These are phyloP conservation scores for Thelephora terrestris DNA, from an alignment of 1,284 basidiomycete genomes.

Conservation along the genomic window DNA sequence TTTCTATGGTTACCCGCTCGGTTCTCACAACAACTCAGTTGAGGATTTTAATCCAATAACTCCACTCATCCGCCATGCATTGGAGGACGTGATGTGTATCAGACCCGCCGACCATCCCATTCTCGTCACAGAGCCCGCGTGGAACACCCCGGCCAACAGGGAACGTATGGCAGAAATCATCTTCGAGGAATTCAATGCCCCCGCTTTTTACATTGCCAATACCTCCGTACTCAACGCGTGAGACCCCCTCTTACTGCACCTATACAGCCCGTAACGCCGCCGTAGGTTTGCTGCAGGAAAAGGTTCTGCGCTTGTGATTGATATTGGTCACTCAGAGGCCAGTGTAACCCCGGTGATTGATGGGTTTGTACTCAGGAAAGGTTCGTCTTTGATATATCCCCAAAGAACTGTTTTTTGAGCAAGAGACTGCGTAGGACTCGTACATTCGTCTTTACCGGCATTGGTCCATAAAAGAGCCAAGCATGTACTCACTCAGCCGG, in stretches of 20 bases:
- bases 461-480: constrained; percentile 68
- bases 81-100: constrained; percentile 67
- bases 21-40: constrained; percentile 36
- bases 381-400: constrained; percentile 28
- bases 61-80: constrained; percentile 65
- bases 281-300: constrained; percentile 90
- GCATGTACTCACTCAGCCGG: constrained; percentile 45
- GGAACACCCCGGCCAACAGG: constrained; percentile 86
- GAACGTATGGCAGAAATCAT: constrained; percentile 94
- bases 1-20: constrained; percentile 6
- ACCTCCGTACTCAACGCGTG: constrained; percentile 92
- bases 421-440: constrained; percentile 39
- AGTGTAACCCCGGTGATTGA: constrained; percentile 95
- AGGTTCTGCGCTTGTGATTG: constrained; percentile 91
- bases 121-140: constrained; percentile 91
- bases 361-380: constrained; percentile 95
- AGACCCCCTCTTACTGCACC: constrained; percentile 22
- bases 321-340: constrained; percentile 82
- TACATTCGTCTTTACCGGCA: constrained; percentile 63
- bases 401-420: background rate
- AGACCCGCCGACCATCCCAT: constrained; percentile 80
- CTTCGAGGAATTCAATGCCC: constrained; percentile 92
- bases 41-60: constrained; percentile 71
- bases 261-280: constrained; percentile 2
- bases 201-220: constrained; percentile 96